phyloP scores from a whole-genome alignment of 2,329 filamentous ascomycete species.

The Pseudogymnoascus sp. region DNA sequence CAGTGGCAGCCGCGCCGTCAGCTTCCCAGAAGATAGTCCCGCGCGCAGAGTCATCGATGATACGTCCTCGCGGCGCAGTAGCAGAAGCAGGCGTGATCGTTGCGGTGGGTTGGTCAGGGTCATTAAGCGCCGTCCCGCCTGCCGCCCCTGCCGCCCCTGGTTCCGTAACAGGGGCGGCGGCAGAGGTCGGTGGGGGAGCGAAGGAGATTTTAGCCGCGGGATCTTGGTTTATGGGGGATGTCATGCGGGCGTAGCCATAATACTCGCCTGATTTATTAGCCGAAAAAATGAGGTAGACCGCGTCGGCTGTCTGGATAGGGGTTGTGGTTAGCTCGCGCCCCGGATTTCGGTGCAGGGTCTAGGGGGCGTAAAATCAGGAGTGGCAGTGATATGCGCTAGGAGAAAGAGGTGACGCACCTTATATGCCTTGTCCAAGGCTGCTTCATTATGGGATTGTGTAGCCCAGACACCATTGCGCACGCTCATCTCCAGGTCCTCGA shows the following conservation, averaged over 20 bases:
- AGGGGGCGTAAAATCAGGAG: not conserved
- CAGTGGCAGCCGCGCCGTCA: conserved; percentile 49
- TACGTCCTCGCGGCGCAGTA: conserved; percentile 70
- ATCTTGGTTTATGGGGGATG: conserved; percentile 74
- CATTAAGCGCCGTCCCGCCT: conserved; percentile 50
- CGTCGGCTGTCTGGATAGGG: conserved; percentile 57
- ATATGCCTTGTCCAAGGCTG: conserved; percentile 73
- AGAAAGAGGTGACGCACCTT: conserved; percentile 45
- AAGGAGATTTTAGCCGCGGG: conserved; percentile 62
- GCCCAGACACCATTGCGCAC: conserved; percentile 87
- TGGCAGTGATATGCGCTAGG: not conserved
- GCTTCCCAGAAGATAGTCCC: conserved; percentile 97
- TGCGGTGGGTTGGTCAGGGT: conserved; percentile 66
- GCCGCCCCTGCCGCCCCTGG: not conserved
- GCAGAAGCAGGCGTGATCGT: conserved; percentile 74
- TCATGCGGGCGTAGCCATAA: conserved; percentile 90
- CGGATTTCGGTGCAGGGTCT: not conserved
- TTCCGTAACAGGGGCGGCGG: not conserved
- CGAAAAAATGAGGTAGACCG: conserved; percentile 88
- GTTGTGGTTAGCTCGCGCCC: conserved; percentile 5
- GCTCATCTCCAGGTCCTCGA: conserved; percentile 84
- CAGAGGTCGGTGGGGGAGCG: conserved; percentile 37
- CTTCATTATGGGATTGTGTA: conserved; percentile 89
- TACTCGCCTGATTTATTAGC: conserved; percentile 97
- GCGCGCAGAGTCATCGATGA: conserved; percentile 87